Evolutionary conservation across 768 basidiomycete species (phyloP), one percentile per base, ranked within the genome.

Genomic region (Dendrothele bispora): DNA sequence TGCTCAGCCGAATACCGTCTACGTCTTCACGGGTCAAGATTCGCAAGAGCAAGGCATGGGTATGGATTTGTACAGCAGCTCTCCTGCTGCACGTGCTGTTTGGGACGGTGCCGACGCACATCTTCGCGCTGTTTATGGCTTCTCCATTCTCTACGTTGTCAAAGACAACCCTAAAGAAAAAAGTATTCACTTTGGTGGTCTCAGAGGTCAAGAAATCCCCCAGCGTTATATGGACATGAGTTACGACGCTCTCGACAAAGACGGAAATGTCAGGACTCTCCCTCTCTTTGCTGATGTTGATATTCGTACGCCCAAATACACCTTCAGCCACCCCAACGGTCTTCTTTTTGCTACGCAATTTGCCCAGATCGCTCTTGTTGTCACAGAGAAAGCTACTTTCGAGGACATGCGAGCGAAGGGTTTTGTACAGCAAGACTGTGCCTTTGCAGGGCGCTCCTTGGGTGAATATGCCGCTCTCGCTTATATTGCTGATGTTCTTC

Each of bases 211-310:
- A 64, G 95, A 86, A 3, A 98, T 98, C 54, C 90, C 95, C 24
- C 90, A 95, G 59, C 85, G 97, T n/a, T 99, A 99, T 72, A 98
- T 98, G 92, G 94, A 95, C 57, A 97, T 99, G 89, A 88, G 90
- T 4, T 98, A 98, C 73, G 95, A 98, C 62, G 86, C 93, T 0
- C 88, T 91, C 79, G 95, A 97, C 70, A 92, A 91, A 72, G 93
- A 95, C 58, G 95, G 95, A 48, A 86, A 88, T 60, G 82, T 98
- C 66, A 95, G 94, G 78, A 98, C 93, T 0, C 85, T 97, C 11
- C 95, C 95, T 38, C 83, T 99, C 44, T 99, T 98, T 66, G 80
- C 88, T 39, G 95, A 98, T 65, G 98, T 99, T 67, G 86, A 95
- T 61, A 80, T 86, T 42, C 92, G 95, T 55, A 95, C 93, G 0